Base-by-base conservation (phyloP, 768 basidiomycete genomes). In the Termitomyces sp. region DNA sequence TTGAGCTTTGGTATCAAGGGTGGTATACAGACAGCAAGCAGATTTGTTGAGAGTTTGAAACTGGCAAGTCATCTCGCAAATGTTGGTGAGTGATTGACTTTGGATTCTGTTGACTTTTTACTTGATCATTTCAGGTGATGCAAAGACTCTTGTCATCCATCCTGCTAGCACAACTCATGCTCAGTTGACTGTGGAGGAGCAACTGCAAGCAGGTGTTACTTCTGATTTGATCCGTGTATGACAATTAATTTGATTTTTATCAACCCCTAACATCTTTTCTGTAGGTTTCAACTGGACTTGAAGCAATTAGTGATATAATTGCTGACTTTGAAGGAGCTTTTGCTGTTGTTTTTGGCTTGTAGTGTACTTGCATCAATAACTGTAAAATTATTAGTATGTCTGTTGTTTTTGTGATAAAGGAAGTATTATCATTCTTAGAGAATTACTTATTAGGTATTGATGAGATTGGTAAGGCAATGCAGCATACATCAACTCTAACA, bases 151-250 rank as follows among this genome's bases (percentile, higher is more conserved):
- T 12, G 86, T 89, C 42, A 88, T 92, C 58, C 87, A 89, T 63
- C 89, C 90, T 2, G 86, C 85, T 4, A 79, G 81, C 20, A 90
- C 90, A n/a, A 92, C 90, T 0, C 90, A 92, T 65, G 75, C 82
- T 44, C 90, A 92, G 69, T 74, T 90, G 43, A 76, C 75, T 0
- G 73, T 71, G 24, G 81, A 78, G 54, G 90, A 92, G 65, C 84
- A 84, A 64, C 58, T 76, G 8, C 70, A 78, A 6, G 77, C 83
- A 18, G 90, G 90, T 7, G 88, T 90, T 8, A 85, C 86, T 1
- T 80, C 85, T 0, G 89, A 91, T 68, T 73, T 90, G 48, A 88
- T 92, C 59, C 79, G 90, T 36, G 34, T 36, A 36, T 36, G 34
- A 5, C 34, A 14, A 36, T 12, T 14, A 14, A 0, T 13, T 41